phyloP scores from a whole-genome alignment of 2,329 filamentous ascomycete genomes.

The Herpotrichia juniperi region DNA sequence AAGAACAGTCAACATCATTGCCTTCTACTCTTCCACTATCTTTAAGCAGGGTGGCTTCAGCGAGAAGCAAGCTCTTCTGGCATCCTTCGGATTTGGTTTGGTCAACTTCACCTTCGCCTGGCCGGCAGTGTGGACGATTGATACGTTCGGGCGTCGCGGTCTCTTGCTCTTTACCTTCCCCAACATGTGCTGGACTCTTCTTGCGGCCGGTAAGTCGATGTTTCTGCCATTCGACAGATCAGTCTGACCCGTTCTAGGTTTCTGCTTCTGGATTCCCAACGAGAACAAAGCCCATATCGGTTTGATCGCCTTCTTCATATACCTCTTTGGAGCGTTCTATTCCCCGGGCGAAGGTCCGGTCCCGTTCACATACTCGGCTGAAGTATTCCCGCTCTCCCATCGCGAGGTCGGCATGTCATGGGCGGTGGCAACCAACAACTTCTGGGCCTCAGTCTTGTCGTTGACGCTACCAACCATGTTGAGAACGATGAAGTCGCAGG shows the following conservation, averaged over 20 bases:
- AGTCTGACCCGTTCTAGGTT: too few relatives aligned
- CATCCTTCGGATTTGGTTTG: conserved; percentile 64
- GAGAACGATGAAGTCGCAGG: conserved; percentile 55
- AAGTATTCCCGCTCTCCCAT: conserved; percentile 73
- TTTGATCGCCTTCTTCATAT: conserved; percentile 63
- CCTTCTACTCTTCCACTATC: conserved; percentile 59
- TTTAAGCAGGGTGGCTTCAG: conserved; percentile 56
- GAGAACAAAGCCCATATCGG: conserved; percentile 50
- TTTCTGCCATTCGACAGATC: too few relatives aligned
- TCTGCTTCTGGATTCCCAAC: conserved; percentile 59
- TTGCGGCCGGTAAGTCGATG: too few relatives aligned
- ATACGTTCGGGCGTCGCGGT: conserved; percentile 56
- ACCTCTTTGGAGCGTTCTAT: conserved; percentile 43
- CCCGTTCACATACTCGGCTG: conserved; percentile 69
- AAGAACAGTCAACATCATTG: conserved; percentile 50
- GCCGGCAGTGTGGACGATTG: conserved; percentile 64
- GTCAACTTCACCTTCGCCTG: conserved; percentile 65
- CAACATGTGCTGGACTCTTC: conserved; percentile 56
- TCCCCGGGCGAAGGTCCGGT: conserved; percentile 58
- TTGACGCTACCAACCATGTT: conserved; percentile 69
- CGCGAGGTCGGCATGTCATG: conserved; percentile 75
- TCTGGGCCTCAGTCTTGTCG: conserved; percentile 64
- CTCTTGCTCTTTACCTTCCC: conserved; percentile 58
- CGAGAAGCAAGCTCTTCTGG: conserved; percentile 53
- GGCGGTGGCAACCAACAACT: conserved; percentile 70